Conservation (phyloP, 2,329 filamentous ascomycete species). For the Apiospora saccharicola region DNA sequence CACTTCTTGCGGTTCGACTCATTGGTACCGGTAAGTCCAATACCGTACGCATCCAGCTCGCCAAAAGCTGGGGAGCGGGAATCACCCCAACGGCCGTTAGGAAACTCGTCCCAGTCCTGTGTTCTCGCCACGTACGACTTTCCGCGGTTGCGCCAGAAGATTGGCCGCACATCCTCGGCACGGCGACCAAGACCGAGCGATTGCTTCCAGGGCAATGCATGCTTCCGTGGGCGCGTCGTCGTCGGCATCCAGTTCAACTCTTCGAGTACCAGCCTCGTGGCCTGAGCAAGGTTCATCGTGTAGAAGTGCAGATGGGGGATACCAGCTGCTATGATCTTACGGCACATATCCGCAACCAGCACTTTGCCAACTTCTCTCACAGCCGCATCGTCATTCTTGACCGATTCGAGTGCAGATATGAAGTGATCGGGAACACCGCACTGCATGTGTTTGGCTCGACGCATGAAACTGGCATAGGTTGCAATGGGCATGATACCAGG, state of each 20-base stretch:
- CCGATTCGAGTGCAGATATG: slow-evolving; percentile 82
- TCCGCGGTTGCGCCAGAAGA: slow-evolving; percentile 98
- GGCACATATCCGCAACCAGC: slow-evolving; percentile 89
- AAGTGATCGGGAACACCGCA: slow-evolving; percentile 83
- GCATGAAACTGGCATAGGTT: slow-evolving; percentile 91
- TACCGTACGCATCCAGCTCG: slow-evolving; percentile 92
- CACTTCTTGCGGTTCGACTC: slow-evolving; percentile 95
- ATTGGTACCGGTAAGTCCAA: slow-evolving; percentile 92
- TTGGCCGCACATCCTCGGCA: slow-evolving; percentile 94
- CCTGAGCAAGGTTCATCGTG: slow-evolving; percentile 97
- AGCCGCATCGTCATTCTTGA: slow-evolving; percentile 95
- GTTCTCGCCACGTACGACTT: slow-evolving; percentile 95
- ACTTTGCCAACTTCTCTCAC: slow-evolving; percentile 89
- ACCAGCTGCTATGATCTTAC: slow-evolving; percentile 81
- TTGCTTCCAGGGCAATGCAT: slow-evolving; percentile 94
- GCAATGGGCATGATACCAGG: slow-evolving; percentile 95
- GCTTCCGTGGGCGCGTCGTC: slow-evolving; percentile 78
- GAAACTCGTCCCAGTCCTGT: slow-evolving; percentile 98
- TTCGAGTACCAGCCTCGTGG: slow-evolving; percentile 92
- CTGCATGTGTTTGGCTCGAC: slow-evolving; percentile 90
- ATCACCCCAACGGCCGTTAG: slow-evolving; percentile 98
- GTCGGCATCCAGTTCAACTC: slow-evolving; percentile 85
- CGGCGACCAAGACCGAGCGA: slow-evolving; percentile 88
- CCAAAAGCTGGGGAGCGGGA: slow-evolving; percentile 95
- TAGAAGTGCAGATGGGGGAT: slow-evolving; percentile 96